phyloP scores from a whole-genome alignment of 1,284 basidiomycete genomes.

The Anthracocystis walkeri region DNA sequence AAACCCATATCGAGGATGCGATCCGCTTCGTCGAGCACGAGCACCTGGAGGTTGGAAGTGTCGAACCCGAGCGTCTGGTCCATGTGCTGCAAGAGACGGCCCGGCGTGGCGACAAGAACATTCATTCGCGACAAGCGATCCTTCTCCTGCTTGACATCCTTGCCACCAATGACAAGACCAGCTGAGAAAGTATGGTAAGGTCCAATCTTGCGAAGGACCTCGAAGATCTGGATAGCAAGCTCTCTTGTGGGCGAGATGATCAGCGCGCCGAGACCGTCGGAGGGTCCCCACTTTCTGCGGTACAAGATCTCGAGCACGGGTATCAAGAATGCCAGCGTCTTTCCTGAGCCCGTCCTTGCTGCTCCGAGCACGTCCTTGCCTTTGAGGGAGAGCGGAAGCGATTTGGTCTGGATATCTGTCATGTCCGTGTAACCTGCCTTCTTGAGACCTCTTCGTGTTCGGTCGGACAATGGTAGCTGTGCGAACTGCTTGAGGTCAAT shows the following conservation, averaged over 20 bases:
- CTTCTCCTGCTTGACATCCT: constrained; percentile 91
- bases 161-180: constrained; percentile 94
- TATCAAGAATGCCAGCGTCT: constrained; percentile 84
- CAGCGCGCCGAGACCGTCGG: constrained; percentile 88
- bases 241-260: constrained; percentile 96
- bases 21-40: constrained; percentile 98
- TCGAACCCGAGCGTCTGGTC: constrained; percentile 97
- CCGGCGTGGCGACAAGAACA: constrained; percentile 95
- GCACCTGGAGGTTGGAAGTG: constrained; percentile 85
- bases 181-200: constrained; percentile 92
- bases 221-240: constrained; percentile 96
- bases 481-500: constrained; percentile 48
- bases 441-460: constrained; percentile 61
- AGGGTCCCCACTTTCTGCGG: constrained; percentile 80
- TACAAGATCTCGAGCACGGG: constrained; percentile 82
- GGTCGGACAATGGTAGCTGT: constrained; percentile 60
- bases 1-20: constrained; percentile 97
- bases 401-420: constrained; percentile 65
- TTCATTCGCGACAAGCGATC: constrained; percentile 88
- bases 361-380: constrained; percentile 76
- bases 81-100: constrained; percentile 94
- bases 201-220: constrained; percentile 91
- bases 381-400: constrained; percentile 61
- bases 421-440: constrained; percentile 64
- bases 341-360: constrained; percentile 83